phyloP scores from a whole-genome alignment of 2,329 filamentous ascomycete species.

The Camillea tinctor region DNA sequence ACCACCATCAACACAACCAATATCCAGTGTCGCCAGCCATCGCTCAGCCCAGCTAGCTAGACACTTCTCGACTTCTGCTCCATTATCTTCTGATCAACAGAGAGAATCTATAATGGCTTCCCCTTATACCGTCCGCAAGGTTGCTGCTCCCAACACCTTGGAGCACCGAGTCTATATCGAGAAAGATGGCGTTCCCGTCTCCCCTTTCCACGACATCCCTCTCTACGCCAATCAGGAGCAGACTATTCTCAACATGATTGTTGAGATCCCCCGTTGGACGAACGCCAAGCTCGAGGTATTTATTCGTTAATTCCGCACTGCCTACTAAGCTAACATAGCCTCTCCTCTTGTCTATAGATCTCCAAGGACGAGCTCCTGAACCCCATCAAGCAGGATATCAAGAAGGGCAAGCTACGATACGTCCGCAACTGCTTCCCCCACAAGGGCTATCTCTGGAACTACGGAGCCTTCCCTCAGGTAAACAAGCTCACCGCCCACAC shows the following conservation, averaged over 20 bases:
- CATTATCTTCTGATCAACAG: constrained; percentile 24
- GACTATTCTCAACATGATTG: constrained; percentile 97
- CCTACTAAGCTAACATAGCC: constrained; percentile 10
- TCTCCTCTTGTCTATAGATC: constrained; percentile 59
- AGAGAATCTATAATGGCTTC: constrained; percentile 53
- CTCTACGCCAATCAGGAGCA: constrained; percentile 96
- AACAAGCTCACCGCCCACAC: constrained; percentile 30
- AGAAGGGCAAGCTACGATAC: constrained; percentile 99
- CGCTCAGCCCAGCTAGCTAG: constrained; percentile 55
- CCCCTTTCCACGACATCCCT: constrained; percentile 97
- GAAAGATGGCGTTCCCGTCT: constrained; percentile 92
- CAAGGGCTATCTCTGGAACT: constrained; percentile 99
- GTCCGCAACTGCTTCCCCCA: constrained; percentile 99
- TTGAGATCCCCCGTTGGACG: constrained; percentile 99
- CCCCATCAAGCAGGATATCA: constrained; percentile 98
- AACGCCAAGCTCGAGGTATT: constrained; percentile 98
- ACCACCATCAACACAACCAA: constrained; percentile 7
- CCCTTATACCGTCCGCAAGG: constrained; percentile 77
- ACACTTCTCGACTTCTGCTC: constrained; percentile 46
- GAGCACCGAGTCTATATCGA: constrained; percentile 98
- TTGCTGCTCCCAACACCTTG: constrained; percentile 86
- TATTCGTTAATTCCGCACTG: too few species aligned
- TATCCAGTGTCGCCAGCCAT: constrained; percentile 31
- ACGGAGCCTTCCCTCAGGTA: constrained; percentile 98
- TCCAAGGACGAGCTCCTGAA: constrained; percentile 98